Evolutionary conservation across 371 early-diverging fungal species (phyloP).

Genomic region (Syncephalastrum contaminatum): DNA sequence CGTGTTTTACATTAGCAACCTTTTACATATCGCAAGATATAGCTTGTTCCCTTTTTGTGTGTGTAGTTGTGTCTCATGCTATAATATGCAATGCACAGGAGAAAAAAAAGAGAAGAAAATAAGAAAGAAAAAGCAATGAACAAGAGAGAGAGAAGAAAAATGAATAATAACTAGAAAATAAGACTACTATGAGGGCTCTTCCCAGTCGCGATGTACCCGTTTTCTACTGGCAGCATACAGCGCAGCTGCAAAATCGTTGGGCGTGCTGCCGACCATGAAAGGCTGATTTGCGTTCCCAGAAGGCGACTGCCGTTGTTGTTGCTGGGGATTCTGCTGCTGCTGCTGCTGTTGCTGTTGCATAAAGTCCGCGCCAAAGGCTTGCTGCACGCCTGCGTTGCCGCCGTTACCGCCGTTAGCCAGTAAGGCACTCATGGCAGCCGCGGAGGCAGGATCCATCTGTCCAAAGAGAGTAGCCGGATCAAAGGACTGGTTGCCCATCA

Average conservation of each 20-base stretch:
- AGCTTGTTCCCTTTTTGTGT: neutral
- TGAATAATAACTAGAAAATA: neutral
- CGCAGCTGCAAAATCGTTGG: constrained; percentile 14
- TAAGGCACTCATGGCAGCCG: constrained; percentile 15
- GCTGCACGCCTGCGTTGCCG: constrained; percentile 2
- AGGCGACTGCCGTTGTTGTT: constrained; percentile 6
- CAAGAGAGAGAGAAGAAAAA: neutral
- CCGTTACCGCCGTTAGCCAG: constrained; percentile 3
- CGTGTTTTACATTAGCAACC: neutral
- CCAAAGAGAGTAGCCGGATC: constrained; percentile 17
- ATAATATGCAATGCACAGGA: too few species aligned
- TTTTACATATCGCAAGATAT: neutral
- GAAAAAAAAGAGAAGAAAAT: too few species aligned
- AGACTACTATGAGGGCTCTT: constrained; percentile 10
- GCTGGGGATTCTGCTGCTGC: neutral
- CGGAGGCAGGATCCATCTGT: constrained; percentile 12
- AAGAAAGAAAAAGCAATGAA: too few species aligned
- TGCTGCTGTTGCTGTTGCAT: neutral
- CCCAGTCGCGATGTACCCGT: constrained; percentile 19
- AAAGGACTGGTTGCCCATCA: constrained; percentile 2
- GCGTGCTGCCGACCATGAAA: neutral
- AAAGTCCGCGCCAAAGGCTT: neutral
- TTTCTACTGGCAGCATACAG: constrained; percentile 19
- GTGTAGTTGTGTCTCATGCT: too few species aligned
- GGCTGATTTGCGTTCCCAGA: neutral